Evolutionary conservation across 2,329 filamentous ascomycete species (phyloP).

Genomic region (Epichloe coenophiala): DNA sequence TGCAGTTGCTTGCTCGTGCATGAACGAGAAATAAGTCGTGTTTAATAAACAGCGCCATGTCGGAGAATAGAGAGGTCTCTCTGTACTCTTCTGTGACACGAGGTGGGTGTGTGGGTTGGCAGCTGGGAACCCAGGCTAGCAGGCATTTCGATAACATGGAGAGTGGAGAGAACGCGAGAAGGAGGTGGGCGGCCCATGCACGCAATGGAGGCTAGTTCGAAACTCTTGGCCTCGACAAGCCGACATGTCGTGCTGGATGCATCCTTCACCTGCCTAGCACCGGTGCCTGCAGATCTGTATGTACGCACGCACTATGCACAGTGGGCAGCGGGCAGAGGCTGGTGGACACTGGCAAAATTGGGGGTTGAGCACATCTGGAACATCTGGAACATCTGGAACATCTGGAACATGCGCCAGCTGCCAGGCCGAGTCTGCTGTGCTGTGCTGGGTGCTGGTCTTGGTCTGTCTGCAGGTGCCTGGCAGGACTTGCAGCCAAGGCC

Average conservation of each 20-base stretch:
- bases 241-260: not conserved
- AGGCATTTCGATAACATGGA: not conserved
- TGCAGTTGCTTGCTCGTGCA: no score
- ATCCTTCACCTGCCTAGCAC: not conserved
- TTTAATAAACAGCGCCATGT: not conserved
- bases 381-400: not conserved
- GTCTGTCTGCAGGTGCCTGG: no score
- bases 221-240: not conserved
- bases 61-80: not conserved
- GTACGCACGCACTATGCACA: not conserved
- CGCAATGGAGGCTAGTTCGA: not conserved
- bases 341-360: not conserved
- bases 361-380: not conserved
- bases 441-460: no score
- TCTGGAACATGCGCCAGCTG: not conserved
- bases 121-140: not conserved
- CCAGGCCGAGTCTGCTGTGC: no score
- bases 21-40: not conserved
- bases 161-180: not conserved
- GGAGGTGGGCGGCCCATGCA: not conserved
- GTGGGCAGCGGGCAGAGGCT: not conserved
- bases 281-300: not conserved
- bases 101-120: not conserved
- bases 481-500: not conserved
- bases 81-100: not conserved